A percentile compares a stretch with the other conserved stretches of the same genome.
Conservation (phyloP, 2,329 filamentous ascomycete species). For the Hirsutella minnesotensis region DNA sequence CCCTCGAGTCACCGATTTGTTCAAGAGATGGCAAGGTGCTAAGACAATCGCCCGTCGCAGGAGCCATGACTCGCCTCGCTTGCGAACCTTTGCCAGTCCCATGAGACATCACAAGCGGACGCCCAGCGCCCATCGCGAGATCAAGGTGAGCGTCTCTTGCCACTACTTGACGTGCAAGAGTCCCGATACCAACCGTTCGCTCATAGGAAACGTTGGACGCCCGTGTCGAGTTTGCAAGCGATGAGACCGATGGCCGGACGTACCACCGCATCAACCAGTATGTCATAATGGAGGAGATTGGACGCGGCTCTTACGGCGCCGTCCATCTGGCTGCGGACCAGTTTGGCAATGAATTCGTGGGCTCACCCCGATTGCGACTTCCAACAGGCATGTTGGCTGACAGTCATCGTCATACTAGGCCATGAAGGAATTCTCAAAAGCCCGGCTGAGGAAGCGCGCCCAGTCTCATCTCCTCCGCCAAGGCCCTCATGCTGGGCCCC, state of each 20-base stretch:
- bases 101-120: conserved; percentile 46
- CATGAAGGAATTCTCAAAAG: conserved; percentile 95
- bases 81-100: conserved; percentile 36
- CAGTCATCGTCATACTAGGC: conserved; percentile 43
- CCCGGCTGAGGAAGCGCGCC: conserved; percentile 74
- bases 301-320: conserved; percentile 88
- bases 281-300: conserved; percentile 86
- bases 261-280: conserved; percentile 94
- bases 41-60: background rate
- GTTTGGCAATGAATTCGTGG: conserved; percentile 86
- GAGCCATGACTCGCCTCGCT: conserved; percentile 31
- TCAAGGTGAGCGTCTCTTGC: conserved; percentile 33
- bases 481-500: conserved; percentile 24
- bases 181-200: background rate
- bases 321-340: conserved; percentile 87
- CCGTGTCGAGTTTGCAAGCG: conserved; percentile 73
- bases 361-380: conserved; percentile 4
- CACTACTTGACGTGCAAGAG: background rate
- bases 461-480: conserved; percentile 73
- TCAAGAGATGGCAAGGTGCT: background rate
- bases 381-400: conserved; percentile 5
- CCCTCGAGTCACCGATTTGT: background rate
- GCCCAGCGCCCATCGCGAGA: conserved; percentile 43
- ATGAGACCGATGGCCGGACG: conserved; percentile 67
- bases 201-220: conserved; percentile 81